Evolutionary conservation across 2,329 filamentous ascomycete species (phyloP), one percentile per base, ranked within the genome.

Genomic region (Fusarium longipes): DNA sequence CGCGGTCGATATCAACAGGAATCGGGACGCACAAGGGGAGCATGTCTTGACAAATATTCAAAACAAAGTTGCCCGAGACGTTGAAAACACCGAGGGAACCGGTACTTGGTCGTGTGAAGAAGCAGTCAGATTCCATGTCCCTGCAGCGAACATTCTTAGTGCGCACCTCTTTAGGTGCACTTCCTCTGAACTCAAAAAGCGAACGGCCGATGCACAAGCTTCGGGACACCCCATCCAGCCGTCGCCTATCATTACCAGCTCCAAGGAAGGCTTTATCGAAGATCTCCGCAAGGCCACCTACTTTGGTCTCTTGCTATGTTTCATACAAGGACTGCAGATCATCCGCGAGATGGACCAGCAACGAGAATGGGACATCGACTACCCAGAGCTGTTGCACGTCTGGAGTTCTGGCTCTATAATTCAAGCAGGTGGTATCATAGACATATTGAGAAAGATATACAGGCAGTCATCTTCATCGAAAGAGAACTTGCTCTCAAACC

Each of bases 31-130:
- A 0, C 0, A 40, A 0, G 39, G 22, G 0, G 33, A 29, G 3
- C 24, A 36, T 5, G 29, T 40, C 2, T n/a, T 52, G 1, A 39
- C 14, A 1, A 9, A n/a, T 6, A 1, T 45, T 1, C 55, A 52
- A 32, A 39, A 60, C 4, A 52, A 61, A 3, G 44, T 40, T 3
- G 20, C 44, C 3, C 57, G 40, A 9, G 18, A 45, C 3, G 14
- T 45, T 15, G 25, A 51, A 6, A 52, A 60, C 4, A 53, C 44
- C 20, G 55, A 61, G 15, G 55, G 45, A 2, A 60, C 45, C 2
- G 55, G 45, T 4, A 33, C 57, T 5, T 60, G 57, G 44, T 39
- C 57, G 4, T 52, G 57, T 0, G 53, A 60, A 24, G 57, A 60
- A 30, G 53, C 53, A 17, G 22, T 59, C 15, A 58, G 54, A 17